A percentile compares a stretch with the other conserved stretches of the same genome.
Conservation (phyloP, 148 eudicot genomes). For the Camellia granthamiana region DNA sequence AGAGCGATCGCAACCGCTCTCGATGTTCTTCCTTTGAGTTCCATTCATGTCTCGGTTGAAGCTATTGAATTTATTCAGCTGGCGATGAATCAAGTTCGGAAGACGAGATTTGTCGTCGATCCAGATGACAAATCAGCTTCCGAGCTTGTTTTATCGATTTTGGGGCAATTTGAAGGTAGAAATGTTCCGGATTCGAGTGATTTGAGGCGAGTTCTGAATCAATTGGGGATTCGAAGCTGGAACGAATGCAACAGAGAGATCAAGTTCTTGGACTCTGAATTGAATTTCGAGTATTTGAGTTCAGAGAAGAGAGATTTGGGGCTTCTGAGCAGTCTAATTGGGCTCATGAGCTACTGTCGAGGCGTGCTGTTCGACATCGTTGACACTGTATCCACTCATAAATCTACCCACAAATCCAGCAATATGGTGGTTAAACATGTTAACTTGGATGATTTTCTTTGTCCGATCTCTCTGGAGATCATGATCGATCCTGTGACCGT, state of each 20-base stretch:
- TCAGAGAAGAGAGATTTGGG: slow-evolving; percentile 32
- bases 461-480: slow-evolving; percentile 84
- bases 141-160: slow-evolving; percentile 21
- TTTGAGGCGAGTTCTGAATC: slow-evolving; percentile 43
- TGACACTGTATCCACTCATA: slow-evolving; percentile 9
- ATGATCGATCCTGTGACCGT: slow-evolving; percentile 83
- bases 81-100: slow-evolving; percentile 37
- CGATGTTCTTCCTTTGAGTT: slow-evolving; percentile 39
- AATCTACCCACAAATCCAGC: neutral
- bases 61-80: slow-evolving; percentile 36
- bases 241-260: slow-evolving; percentile 52
- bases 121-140: slow-evolving; percentile 30
- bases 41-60: slow-evolving; percentile 30
- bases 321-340: slow-evolving; percentile 36
- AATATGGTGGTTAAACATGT: slow-evolving; percentile 20
- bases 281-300: slow-evolving; percentile 27
- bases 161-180: slow-evolving; percentile 40
- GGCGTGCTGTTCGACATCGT: slow-evolving; percentile 43
- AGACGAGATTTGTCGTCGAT: slow-evolving; percentile 31
- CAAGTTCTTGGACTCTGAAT: slow-evolving; percentile 57
- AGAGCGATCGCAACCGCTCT: slow-evolving; percentile 42
- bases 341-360: slow-evolving; percentile 56
- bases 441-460: slow-evolving; percentile 67
- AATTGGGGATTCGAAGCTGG: slow-evolving; percentile 63
- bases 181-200: slow-evolving; percentile 50